Conservation (phyloP, 2,329 filamentous ascomycete species). For the Simplicillium aogashimaense region DNA sequence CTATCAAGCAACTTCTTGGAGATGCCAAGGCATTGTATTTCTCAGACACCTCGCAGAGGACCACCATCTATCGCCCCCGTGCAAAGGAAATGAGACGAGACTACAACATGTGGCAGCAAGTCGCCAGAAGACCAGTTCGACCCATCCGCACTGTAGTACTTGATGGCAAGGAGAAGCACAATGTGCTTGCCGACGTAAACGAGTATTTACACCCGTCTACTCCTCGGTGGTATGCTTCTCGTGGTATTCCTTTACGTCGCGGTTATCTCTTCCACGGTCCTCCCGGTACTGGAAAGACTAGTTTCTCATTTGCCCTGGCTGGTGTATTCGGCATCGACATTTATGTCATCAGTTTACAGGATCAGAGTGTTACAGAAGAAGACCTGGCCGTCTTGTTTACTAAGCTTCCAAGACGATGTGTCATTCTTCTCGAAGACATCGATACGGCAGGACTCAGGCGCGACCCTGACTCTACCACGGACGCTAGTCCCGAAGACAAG, state of each 20-base stretch:
- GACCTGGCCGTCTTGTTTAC: conserved; percentile 50
- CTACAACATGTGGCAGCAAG: conserved; percentile 41
- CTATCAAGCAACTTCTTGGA: conserved; percentile 45
- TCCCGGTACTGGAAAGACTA: conserved; percentile 65
- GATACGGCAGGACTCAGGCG: conserved; percentile 53
- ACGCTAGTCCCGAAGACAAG: conserved; percentile 13
- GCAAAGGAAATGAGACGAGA: conserved; percentile 35
- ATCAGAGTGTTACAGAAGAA: conserved; percentile 52
- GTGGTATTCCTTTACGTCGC: conserved; percentile 65
- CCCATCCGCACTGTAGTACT: conserved; percentile 70
- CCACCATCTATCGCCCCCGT: conserved; percentile 45
- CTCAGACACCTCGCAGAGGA: conserved; percentile 42
- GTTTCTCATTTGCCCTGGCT: conserved; percentile 54
- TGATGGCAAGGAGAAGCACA: conserved; percentile 54
- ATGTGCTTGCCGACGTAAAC: conserved; percentile 62
- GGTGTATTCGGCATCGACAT: conserved; percentile 58
- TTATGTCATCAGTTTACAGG: conserved; percentile 48
- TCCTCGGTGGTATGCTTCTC: conserved; percentile 62
- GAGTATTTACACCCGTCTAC: conserved; percentile 66
- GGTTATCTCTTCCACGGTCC: conserved; percentile 73
- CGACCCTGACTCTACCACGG: conserved; percentile 13
- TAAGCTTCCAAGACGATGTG: conserved; percentile 49
- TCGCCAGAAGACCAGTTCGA: conserved; percentile 54
- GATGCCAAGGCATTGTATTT: conserved; percentile 44
- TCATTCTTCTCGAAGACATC: conserved; percentile 61